A percentile compares a stretch with the other conserved stretches of the same genome.
These are phyloP conservation scores for Apiotrichum mycotoxinovorans DNA, from an alignment of 1,284 basidiomycete species.

Conservation along the genomic window DNA sequence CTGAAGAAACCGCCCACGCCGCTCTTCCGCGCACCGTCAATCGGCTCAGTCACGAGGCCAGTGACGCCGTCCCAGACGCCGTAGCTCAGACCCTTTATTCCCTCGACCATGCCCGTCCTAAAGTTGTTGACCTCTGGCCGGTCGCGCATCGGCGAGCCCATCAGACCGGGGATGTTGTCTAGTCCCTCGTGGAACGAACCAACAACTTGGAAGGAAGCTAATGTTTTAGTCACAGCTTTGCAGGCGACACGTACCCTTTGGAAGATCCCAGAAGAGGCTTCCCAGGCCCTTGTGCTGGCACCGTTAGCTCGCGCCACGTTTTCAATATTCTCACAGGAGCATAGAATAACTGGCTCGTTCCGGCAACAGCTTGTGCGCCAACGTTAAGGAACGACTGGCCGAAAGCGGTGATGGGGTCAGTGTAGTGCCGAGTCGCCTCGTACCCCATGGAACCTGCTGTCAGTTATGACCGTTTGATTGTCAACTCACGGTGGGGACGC, in stretches of 20 bases:
- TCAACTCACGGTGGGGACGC: constrained; percentile 54
- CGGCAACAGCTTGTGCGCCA: constrained; percentile 52
- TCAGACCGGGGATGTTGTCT: constrained; percentile 53
- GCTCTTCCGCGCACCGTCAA: constrained; percentile 54
- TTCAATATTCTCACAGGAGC: constrained; percentile 38
- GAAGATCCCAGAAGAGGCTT: constrained; percentile 53
- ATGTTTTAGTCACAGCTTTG: background rate
- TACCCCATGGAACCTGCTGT: constrained; percentile 58
- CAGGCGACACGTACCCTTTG: constrained; percentile 24
- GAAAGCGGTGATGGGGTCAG: constrained; percentile 30
- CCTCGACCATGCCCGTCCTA: constrained; percentile 54
- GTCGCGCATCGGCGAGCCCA: constrained; percentile 53
- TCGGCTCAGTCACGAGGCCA: constrained; percentile 56
- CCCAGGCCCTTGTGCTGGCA: constrained; percentile 52
- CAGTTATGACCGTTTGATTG: background rate
- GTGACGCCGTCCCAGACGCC: constrained; percentile 58
- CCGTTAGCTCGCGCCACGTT: background rate
- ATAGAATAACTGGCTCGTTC: constrained; percentile 54
- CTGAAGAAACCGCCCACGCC: constrained; percentile 16
- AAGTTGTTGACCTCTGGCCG: constrained; percentile 52
- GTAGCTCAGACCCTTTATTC: constrained; percentile 47
- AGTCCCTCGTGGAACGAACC: constrained; percentile 54
- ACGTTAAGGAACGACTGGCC: constrained; percentile 56
- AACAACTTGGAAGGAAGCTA: constrained; percentile 49
- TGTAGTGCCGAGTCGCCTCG: constrained; percentile 37